Conservation (phyloP, 78 protist genomes). For the Creolimax fragrantissima region DNA sequence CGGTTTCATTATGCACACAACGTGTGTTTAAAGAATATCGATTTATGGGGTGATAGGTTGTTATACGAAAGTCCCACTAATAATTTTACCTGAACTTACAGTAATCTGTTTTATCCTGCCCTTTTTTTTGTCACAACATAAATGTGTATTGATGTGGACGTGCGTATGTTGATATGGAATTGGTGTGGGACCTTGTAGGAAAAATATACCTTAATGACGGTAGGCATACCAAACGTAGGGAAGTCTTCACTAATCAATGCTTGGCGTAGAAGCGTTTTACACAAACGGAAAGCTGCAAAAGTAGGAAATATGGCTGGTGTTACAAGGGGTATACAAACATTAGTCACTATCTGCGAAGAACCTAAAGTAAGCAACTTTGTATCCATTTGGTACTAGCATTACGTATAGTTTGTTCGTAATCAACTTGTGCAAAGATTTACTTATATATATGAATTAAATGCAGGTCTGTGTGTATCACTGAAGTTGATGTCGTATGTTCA, state of each 20-base stretch:
- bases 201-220: neutral
- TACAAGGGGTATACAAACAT: neutral
- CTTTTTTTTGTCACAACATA: too few species aligned
- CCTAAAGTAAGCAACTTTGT: neutral
- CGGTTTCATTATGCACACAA: too few species aligned
- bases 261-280: neutral
- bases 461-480: neutral
- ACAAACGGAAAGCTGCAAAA: neutral
- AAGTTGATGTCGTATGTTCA: neutral
- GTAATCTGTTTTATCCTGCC: too few species aligned
- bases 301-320: neutral
- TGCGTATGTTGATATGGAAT: too few species aligned
- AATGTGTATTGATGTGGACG: too few species aligned
- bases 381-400: too few species aligned
- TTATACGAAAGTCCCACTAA: too few species aligned
- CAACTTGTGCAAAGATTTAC: neutral
- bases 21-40: too few species aligned
- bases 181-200: too few species aligned
- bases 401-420: neutral
- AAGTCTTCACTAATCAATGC: slow-evolving; percentile 31
- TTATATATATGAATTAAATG: neutral
- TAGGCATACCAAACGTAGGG: slow-evolving; percentile 42
- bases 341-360: neutral
- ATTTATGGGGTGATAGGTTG: too few species aligned
- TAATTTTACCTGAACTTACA: too few species aligned